A percentile compares a stretch with the other conserved stretches of the same genome.
Conservation (phyloP, 805 yeast species). For the Wickerhamiella nectarea region DNA sequence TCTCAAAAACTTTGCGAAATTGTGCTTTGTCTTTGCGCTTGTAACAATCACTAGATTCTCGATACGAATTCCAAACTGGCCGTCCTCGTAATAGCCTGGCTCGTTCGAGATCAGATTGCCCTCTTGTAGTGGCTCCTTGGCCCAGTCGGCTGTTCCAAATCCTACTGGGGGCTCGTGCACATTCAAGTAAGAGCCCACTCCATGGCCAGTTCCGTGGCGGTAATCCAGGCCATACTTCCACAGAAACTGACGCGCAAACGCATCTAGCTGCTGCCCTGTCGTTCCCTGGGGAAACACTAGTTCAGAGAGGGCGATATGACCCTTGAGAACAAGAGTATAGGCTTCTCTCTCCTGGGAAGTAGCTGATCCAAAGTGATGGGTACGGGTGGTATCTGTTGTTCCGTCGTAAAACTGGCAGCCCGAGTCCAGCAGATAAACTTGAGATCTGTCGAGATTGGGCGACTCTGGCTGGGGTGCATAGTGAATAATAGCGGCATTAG, state of each 20-base stretch:
- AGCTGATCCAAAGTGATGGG: conserved; percentile 55
- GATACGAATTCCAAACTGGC: conserved; percentile 78
- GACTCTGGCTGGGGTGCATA: conserved; percentile 50
- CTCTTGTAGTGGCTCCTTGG: conserved; percentile 36
- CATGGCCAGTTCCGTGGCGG: conserved; percentile 95
- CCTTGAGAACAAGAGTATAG: conserved; percentile 80
- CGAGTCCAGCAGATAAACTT: conserved; percentile 68
- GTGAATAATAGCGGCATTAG: conserved; percentile 68
- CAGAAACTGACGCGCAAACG: conserved; percentile 67
- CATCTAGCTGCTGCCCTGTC: conserved; percentile 64
- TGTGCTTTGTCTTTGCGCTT: conserved; percentile 29
- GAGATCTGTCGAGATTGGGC: conserved; percentile 47
- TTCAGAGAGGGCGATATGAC: conserved; percentile 75
- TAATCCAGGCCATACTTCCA: conserved; percentile 78
- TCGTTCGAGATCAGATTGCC: conserved; percentile 83
- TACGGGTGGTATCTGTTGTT: conserved; percentile 91
- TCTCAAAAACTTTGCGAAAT: conserved; percentile 42
- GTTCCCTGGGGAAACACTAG: conserved; percentile 66
- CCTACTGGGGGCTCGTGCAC: conserved; percentile 95
- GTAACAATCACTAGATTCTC: conserved; percentile 66
- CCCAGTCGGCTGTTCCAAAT: conserved; percentile 36
- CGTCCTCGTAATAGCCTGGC: conserved; percentile 87
- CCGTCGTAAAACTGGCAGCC: conserved; percentile 92
- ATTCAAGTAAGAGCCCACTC: conserved; percentile 80
- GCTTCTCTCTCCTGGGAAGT: conserved; percentile 43